Evolutionary conservation across 176 grass and related monocot genomes (phyloP).

Genomic region (Thinopyrum elongatum): DNA sequence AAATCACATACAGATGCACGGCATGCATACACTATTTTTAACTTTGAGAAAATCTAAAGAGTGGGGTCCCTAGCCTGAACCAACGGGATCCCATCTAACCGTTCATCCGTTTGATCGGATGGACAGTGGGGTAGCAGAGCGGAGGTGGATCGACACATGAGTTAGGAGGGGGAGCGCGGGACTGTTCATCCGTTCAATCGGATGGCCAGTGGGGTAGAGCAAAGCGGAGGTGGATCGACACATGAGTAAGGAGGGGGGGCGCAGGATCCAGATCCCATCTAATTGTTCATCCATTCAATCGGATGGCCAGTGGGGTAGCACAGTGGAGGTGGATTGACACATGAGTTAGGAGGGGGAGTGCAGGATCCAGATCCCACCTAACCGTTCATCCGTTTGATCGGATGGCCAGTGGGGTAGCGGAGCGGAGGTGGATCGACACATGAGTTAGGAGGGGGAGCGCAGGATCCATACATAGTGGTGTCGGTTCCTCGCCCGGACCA

Average conservation of each 20-base stretch:
- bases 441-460: not conserved
- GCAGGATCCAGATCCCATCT: too few species aligned
- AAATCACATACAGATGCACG: too few species aligned
- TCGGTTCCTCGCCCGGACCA: too few species aligned
- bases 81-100: too few species aligned
- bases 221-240: not conserved
- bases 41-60: too few species aligned
- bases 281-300: too few species aligned
- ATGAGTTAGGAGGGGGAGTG: not conserved
- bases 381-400: conserved; percentile 1
- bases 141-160: not conserved
- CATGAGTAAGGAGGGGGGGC: not conserved
- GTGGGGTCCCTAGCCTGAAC: too few species aligned
- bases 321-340: not conserved
- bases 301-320: too few species aligned
- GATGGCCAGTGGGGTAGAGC: not conserved
- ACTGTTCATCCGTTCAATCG: conserved; percentile 7
- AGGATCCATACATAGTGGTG: too few species aligned
- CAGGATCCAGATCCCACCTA: not conserved
- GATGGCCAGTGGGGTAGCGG: too few species aligned
- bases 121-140: not conserved
- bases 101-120: not conserved
- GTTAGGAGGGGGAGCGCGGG: not conserved
- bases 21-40: too few species aligned
- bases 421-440: not conserved